These are phyloP conservation scores for Astragalus membranaceus DNA, from an alignment of 306 rosid genomes.

Conservation along the genomic window DNA sequence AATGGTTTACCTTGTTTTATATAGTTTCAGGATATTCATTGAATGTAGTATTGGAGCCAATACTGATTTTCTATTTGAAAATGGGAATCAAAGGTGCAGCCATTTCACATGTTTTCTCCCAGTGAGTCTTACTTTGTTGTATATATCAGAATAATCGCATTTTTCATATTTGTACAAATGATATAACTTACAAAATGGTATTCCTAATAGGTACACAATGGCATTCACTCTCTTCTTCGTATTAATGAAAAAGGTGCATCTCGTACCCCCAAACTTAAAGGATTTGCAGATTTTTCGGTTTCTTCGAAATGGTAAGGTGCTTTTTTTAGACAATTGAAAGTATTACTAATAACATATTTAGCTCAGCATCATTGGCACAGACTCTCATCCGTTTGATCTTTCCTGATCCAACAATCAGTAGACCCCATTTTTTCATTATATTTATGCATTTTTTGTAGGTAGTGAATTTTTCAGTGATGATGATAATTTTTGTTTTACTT, in stretches of 20 bases:
- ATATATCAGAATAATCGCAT: background rate
- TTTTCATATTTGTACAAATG: background rate
- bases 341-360: too few relatives aligned
- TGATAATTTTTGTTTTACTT: background rate
- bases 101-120: slow-evolving; percentile 81
- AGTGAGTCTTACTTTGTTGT: slow-evolving; percentile 44
- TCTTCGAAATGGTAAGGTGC: slow-evolving; percentile 58
- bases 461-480: background rate
- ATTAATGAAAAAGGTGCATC: slow-evolving; percentile 58
- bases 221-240: slow-evolving; percentile 48
- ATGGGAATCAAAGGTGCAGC: slow-evolving; percentile 89
- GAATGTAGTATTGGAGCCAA: slow-evolving; percentile 66
- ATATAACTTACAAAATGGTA: background rate
- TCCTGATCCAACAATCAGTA: background rate
- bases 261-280: slow-evolving; percentile 63
- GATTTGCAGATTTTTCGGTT: slow-evolving; percentile 71
- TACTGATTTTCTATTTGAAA: slow-evolving; percentile 54
- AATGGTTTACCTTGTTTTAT: background rate
- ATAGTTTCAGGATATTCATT: slow-evolving; percentile 57
- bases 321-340: background rate
- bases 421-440: too few relatives aligned
- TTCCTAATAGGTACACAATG: slow-evolving; percentile 64
- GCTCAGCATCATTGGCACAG: too few relatives aligned
- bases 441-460: background rate
- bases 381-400: background rate